These are phyloP conservation scores for Pichia kluyveri DNA, from an alignment of 805 yeast species.

Conservation along the genomic window DNA sequence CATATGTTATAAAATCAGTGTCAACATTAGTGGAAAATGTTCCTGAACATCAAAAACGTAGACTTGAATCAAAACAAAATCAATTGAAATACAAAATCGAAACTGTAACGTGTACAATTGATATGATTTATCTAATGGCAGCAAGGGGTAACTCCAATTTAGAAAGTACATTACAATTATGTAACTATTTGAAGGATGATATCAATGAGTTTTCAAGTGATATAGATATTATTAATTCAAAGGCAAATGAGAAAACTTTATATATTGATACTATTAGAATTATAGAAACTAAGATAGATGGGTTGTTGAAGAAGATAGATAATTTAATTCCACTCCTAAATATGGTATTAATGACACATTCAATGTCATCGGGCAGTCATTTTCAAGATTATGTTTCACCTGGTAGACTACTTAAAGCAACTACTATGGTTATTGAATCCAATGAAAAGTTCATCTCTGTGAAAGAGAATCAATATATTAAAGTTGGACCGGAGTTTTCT, in stretches of 20 bases:
- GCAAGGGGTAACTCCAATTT: slow-evolving; percentile 55
- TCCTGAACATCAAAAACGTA: slow-evolving; percentile 38
- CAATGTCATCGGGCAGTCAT: slow-evolving; percentile 45
- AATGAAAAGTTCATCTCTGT: slow-evolving; percentile 21
- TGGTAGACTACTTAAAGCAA: slow-evolving; percentile 56
- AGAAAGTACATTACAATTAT: slow-evolving; percentile 44
- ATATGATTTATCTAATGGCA: slow-evolving; percentile 51
- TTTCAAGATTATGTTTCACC: slow-evolving; percentile 48
- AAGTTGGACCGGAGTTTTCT: slow-evolving; percentile 54
- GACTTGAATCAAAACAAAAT: slow-evolving; percentile 22
- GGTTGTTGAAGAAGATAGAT: slow-evolving; percentile 45
- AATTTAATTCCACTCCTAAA: slow-evolving; percentile 62
- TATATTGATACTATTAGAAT: slow-evolving; percentile 27
- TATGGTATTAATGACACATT: slow-evolving; percentile 58
- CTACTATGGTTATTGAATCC: slow-evolving; percentile 34
- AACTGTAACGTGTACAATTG: slow-evolving; percentile 59
- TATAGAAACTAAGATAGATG: slow-evolving; percentile 43
- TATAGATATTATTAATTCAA: slow-evolving; percentile 31
- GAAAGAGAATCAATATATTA: slow-evolving; percentile 10
- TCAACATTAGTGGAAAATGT: slow-evolving; percentile 42
- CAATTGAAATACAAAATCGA: slow-evolving; percentile 49
- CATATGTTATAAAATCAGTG: slow-evolving; percentile 63
- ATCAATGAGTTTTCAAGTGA: slow-evolving; percentile 48
- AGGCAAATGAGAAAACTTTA: slow-evolving; percentile 15
- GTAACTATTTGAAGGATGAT: slow-evolving; percentile 45